phyloP scores from a whole-genome alignment of 305 asterid genomes.

The Andrographis paniculata region DNA sequence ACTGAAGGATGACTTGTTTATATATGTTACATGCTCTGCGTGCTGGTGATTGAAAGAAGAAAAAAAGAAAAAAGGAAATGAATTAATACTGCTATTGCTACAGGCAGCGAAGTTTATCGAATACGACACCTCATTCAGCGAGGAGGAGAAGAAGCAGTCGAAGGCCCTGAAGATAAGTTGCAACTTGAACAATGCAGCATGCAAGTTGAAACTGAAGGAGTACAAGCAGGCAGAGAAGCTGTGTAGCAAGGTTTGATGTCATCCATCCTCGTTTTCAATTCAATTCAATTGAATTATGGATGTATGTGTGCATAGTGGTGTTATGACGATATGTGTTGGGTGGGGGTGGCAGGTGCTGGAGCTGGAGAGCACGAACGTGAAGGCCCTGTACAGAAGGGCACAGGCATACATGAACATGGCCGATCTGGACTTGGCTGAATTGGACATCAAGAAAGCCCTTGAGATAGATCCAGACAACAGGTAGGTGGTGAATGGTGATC shows the following conservation, averaged over 20 bases:
- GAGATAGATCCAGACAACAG: conserved; percentile 68
- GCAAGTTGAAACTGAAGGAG: conserved; percentile 67
- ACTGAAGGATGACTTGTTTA: too few species aligned
- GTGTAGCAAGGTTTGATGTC: conserved; percentile 46
- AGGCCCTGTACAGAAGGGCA: conserved; percentile 71
- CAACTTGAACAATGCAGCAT: conserved; percentile 67
- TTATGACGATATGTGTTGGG: not conserved
- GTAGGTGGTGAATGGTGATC: conserved; percentile 20
- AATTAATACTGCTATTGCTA: not conserved
- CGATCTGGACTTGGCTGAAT: conserved; percentile 59
- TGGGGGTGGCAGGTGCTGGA: conserved; percentile 44
- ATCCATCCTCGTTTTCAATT: too few species aligned
- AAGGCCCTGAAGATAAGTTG: conserved; percentile 47
- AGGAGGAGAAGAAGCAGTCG: conserved; percentile 62
- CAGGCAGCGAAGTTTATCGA: conserved; percentile 61
- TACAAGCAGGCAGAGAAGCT: conserved; percentile 57
- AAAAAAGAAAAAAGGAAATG: too few species aligned
- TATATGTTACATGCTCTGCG: too few species aligned
- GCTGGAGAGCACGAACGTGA: conserved; percentile 52
- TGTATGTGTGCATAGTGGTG: not conserved
- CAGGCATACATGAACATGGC: conserved; percentile 56
- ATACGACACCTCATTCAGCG: conserved; percentile 56
- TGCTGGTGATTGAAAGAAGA: too few species aligned
- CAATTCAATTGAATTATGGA: not conserved
- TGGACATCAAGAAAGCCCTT: conserved; percentile 60